Conservation (phyloP, 176 grass and related monocot species). For the Bonia amplexicaulis region DNA sequence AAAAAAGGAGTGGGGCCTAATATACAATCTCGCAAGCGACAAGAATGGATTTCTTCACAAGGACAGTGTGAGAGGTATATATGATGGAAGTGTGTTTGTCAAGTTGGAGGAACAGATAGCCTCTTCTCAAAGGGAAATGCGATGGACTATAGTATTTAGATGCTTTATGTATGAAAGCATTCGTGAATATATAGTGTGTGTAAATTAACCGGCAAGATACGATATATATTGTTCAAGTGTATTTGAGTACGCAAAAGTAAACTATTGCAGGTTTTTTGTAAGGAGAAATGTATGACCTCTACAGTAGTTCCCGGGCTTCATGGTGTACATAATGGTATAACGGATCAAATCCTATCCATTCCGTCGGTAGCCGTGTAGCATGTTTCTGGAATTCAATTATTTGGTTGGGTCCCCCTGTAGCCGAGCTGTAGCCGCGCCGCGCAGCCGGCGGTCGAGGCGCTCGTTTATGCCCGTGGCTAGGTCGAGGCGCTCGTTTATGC, state of each 20-base stretch:
- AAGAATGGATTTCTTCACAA: slow-evolving; percentile 60
- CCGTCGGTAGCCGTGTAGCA: too few relatives aligned
- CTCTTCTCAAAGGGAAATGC: slow-evolving; percentile 18
- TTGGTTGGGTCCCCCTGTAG: too few relatives aligned
- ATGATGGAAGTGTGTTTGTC: slow-evolving; percentile 59
- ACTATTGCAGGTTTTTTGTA: too few relatives aligned
- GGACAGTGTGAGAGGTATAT: slow-evolving; percentile 43
- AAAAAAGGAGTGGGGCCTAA: slow-evolving; percentile 40
- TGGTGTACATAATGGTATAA: too few relatives aligned
- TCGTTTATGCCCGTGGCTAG: too few relatives aligned
- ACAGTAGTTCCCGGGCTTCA: too few relatives aligned
- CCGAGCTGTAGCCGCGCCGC: too few relatives aligned
- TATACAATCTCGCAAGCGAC: slow-evolving; percentile 44
- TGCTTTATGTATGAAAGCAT: background rate
- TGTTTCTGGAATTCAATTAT: too few relatives aligned
- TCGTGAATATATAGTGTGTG: background rate
- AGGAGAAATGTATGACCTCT: too few relatives aligned
- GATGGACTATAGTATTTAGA: background rate
- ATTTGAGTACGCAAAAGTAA: background rate
- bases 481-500: too few relatives aligned
- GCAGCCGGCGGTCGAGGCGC: too few relatives aligned
- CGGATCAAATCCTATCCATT: too few relatives aligned
- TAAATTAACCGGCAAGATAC: background rate
- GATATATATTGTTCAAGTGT: background rate
- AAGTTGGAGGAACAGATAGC: slow-evolving; percentile 43